Base-by-base conservation (phyloP, 1,139 yeast species). In the Yamadazyma blattariae region DNA sequence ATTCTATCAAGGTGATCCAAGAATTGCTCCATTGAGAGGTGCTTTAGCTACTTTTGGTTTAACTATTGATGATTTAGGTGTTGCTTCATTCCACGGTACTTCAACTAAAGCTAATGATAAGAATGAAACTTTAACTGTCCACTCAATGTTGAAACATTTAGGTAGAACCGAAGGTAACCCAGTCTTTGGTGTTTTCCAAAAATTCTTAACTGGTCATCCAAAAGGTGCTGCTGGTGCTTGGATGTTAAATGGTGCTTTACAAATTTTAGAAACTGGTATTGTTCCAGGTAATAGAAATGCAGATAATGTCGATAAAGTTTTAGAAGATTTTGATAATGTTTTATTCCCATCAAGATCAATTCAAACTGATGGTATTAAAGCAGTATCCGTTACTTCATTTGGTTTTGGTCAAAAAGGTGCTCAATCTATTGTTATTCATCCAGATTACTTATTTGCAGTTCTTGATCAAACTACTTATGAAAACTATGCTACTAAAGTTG, bases 151-250 rank as follows among this genome's bases (percentile, higher is more conserved):
- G 82, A 71, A 76, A 58, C 98, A 92, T 61, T 76, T 92, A 61
- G 98, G 97, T 51, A 85, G 99, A 71, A 71, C 95, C 40, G 90
- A 87, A 71, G 99, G 99, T 72, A 94, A 92, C 71, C 96, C 98
- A 49, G 89, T 94, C 37, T 76, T 84, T 53, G 97, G 97, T 77
- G 95, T 92, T 37, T 90, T 92, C 95, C 99, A 92, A 70, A 92
- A 92, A 70, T 92, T 79, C 80, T 79, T 92, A 58, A 92, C 99
- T 55, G 99, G 98, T 70, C 99, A 92, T 74, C 98, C 98, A 57
- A 92, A 92, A 84, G 99, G 98, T 79, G 98, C 98, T 52, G 99
- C 99, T 40, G 98, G 97, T 77, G 97, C 99, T 44, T 92, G 98
- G 98, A 92, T 94, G 98, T 74, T 92, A 77, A 94, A 92, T 66